Percentiles rank a stretch among this genome's conserved stretches.
phyloP scores from a whole-genome alignment of 345 rosid genomes.

The Mercurialis annua region DNA sequence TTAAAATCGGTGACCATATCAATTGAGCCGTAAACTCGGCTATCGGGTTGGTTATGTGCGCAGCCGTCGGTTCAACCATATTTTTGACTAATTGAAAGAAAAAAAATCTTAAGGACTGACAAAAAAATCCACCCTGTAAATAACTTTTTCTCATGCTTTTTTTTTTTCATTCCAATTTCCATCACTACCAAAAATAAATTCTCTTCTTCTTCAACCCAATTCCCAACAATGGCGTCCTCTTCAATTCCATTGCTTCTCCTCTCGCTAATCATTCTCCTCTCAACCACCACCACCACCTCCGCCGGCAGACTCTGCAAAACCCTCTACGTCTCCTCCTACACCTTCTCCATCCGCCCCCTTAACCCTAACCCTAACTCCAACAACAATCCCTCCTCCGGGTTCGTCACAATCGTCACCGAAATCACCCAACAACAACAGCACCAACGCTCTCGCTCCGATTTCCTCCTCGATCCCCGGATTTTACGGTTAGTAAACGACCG shows the following conservation, averaged over 20 bases:
- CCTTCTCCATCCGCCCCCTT: conserved; percentile 57
- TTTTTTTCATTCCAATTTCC: not conserved
- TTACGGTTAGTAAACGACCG: conserved; percentile 24
- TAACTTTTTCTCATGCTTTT: too few species aligned
- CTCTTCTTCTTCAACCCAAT: not conserved
- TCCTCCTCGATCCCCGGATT: conserved; percentile 30
- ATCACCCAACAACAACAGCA: conserved; percentile 36
- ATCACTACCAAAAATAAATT: not conserved
- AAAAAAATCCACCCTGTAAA: not conserved
- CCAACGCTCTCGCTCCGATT: conserved; percentile 18
- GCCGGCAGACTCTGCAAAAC: conserved; percentile 43
- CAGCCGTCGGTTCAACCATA: too few species aligned
- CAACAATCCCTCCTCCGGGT: conserved; percentile 38
- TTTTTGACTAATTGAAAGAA: too few species aligned
- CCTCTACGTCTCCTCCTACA: conserved; percentile 58
- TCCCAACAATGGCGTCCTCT: conserved; percentile 15
- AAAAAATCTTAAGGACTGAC: not conserved
- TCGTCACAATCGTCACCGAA: conserved; percentile 60
- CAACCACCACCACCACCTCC: conserved; percentile 18
- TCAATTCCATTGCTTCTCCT: conserved; percentile 13
- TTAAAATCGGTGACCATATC: too few species aligned
- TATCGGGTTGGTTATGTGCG: too few species aligned
- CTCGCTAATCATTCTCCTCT: conserved; percentile 5
- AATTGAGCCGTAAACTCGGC: too few species aligned
- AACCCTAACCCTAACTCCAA: conserved; percentile 37